Evolutionary conservation across 1,139 yeast genomes (phyloP).

Genomic region (Pichia sp.): DNA sequence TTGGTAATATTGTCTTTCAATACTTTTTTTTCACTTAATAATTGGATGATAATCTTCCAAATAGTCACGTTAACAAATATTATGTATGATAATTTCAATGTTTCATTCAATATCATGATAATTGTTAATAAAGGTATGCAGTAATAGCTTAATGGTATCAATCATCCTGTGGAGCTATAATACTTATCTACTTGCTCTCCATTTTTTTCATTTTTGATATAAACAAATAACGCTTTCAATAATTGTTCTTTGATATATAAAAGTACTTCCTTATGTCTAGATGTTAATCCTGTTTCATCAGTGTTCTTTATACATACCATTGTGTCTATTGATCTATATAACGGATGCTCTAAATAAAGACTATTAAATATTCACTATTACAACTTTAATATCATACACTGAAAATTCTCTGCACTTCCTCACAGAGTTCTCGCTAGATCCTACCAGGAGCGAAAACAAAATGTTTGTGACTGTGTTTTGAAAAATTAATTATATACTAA

Average conservation of each 20-base stretch:
- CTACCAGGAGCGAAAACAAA: background rate
- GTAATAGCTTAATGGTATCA: background rate
- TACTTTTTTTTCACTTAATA: too few species aligned
- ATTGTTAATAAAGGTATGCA: too few species aligned
- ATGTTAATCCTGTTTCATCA: background rate
- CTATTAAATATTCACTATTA: background rate
- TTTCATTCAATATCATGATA: too few species aligned
- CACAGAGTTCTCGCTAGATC: background rate
- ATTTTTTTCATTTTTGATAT: too few species aligned
- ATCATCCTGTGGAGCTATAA: background rate
- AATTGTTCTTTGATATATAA: background rate
- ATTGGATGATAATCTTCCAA: too few species aligned
- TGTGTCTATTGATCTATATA: constrained; percentile 12
- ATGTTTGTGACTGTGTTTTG: constrained; percentile 1
- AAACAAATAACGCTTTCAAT: background rate
- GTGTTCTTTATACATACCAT: constrained; percentile 11
- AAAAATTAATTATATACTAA: background rate
- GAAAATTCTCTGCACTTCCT: constrained; percentile 2
- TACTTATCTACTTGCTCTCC: background rate
- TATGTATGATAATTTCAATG: too few species aligned
- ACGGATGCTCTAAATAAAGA: constrained; percentile 1
- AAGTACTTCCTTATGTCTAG: background rate
- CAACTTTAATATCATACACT: background rate
- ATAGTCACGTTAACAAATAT: too few species aligned
- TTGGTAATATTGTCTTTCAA: too few species aligned